Base-by-base conservation (phyloP, 306 rosid species). In the Pterocarpus santalinus region DNA sequence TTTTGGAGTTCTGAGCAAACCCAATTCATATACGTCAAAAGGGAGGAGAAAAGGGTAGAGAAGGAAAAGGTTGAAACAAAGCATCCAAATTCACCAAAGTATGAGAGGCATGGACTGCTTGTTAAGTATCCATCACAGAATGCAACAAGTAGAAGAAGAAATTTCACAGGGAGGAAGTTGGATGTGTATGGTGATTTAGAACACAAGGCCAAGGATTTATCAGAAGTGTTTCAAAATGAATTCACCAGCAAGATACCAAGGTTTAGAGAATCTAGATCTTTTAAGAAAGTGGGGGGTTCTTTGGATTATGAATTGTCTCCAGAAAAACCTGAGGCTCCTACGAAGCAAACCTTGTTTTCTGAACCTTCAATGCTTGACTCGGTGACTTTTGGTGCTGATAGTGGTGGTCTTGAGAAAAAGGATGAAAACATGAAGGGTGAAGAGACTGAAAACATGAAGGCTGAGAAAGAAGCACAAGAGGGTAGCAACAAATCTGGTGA, bases 1-100 rank as follows among this genome's bases (percentile, higher is more conserved):
- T 89, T 91, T 80, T 86, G 94, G 94, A 92, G 92, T 84, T 92
- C 99, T 51, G 95, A 90, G 80, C 88, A 86, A 63, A 81, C 67
- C 62, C 22, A 49, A 15, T 33, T 68, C 60, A 75, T 1, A 35
- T 30, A 35, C 65, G 82, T 38, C 65, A 80, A 77, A 33, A 55
- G 15, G 71, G 84, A 80, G 15, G 82, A 35, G 43, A 76, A 30
- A 34, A 71, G 53, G 14, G 63, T 4, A 77, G 79, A 75, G 16
- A 60, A 70, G 35, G 66, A 80, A 65, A 84, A 0, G 7, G 66
- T 35, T 62, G 87, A 83, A 35, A 51, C 28, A 17, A 58, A 56
- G 14, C 46, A 39, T 38, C n/a, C 47, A 2, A 41, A 65, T n/a
- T 16, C 36, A 12, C 0, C 36, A 0, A 68, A 5, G 44, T 28